Evolutionary conservation across 345 rosid genomes (phyloP).

Genomic region (Firmiana major): DNA sequence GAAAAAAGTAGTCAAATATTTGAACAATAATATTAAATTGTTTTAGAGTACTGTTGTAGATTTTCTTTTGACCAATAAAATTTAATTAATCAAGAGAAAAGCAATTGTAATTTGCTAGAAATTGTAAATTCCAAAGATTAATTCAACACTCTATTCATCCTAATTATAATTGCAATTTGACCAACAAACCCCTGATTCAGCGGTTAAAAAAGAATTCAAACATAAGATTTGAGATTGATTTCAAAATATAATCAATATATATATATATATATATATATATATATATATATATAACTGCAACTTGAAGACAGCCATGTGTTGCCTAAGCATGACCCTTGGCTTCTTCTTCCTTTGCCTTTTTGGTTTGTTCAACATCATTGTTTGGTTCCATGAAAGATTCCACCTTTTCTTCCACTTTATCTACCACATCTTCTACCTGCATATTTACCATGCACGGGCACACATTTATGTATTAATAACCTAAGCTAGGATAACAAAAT

Average conservation of each 20-base stretch:
- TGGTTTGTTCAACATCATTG: not conserved
- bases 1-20: too few species aligned
- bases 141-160: not conserved
- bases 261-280: too few species aligned
- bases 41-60: too few species aligned
- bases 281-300: too few species aligned
- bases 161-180: not conserved
- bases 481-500: not conserved
- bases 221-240: too few species aligned
- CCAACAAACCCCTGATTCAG: too few species aligned
- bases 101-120: not conserved
- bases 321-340: not conserved
- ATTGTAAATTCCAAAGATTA: too few species aligned
- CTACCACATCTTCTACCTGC: constrained; percentile 3
- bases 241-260: too few species aligned
- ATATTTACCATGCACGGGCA: not conserved
- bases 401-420: not conserved
- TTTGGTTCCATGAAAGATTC: not conserved
- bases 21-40: too few species aligned
- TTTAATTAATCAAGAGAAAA: not conserved
- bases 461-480: not conserved
- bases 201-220: too few species aligned
- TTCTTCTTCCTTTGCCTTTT: not conserved
- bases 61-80: too few species aligned
- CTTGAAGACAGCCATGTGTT: too few species aligned